Evolutionary conservation across 2,329 filamentous ascomycete genomes (phyloP), one percentile per base, ranked within the genome.

Genomic region (Lachnellula willkommii): DNA sequence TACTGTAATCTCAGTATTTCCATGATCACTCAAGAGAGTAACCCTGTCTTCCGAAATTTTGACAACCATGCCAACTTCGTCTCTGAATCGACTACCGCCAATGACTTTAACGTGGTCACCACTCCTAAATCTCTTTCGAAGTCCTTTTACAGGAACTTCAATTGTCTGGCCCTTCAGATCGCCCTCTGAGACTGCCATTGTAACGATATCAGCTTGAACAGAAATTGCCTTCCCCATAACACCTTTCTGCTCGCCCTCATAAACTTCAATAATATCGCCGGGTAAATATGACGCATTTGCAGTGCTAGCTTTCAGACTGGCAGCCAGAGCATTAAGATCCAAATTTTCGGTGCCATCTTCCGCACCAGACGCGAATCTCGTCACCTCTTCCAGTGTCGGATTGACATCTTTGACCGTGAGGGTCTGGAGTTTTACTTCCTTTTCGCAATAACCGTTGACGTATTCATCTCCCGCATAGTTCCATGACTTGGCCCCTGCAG

Each of bases 31-130:
- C 62, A 99, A 77, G 62, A 99, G 78, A 1, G 94, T 97, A 56
- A 99, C 91, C 40, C 89, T 86, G 70, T 99, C 94, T 58, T 95
- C 90, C 49, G 84, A 87, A 63, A 96, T 94, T 71, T 90, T 90
- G 62, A 97, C 91, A 51, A 99, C 92, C 83, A 96, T 95, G 72
- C 94, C 94, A 46, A 97, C 88, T 74, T 99, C 94, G 65, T 96
- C 94, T 54, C 89, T 85, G 71, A 92, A 97, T 65, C 90, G 88
- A 75, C 92, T 96, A 40, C 92, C 93, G 54, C 94, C 93, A 69
- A 96, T 95, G 64, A 99, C 94, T 76, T 97, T 97, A 76, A 99
- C 94, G 69, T 99, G 94, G 68, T 99, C 94, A 77, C 94, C 94
- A 60, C 92, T 82, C 62, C 82, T 85, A 80, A 99, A 99, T 32